Evolutionary conservation across 2,329 filamentous ascomycete genomes (phyloP).

Genomic region (Ophiostoma angusticollis): DNA sequence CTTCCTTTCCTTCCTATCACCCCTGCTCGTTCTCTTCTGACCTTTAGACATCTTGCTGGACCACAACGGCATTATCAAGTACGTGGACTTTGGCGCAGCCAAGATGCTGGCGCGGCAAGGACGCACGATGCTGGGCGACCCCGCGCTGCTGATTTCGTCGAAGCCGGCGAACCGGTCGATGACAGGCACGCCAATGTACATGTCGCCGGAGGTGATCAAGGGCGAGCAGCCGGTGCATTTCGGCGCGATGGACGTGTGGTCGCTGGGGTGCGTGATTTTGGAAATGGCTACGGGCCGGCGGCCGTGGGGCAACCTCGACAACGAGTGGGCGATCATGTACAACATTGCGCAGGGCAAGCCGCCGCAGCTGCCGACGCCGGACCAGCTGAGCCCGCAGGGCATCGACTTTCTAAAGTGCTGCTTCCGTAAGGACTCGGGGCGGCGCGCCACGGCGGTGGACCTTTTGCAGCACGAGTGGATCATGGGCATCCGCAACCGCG

Average conservation of each 20-base stretch:
- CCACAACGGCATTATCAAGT: slow-evolving; percentile 97
- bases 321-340: slow-evolving; percentile 99
- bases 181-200: slow-evolving; percentile 99
- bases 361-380: slow-evolving; percentile 65
- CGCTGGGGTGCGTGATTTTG: slow-evolving; percentile 86
- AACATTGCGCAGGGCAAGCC: slow-evolving; percentile 97
- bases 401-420: slow-evolving; percentile 82
- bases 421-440: slow-evolving; percentile 72
- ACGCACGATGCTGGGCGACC: slow-evolving; percentile 48
- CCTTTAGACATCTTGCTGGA: slow-evolving; percentile 76
- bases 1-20: neutral
- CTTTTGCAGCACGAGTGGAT: slow-evolving; percentile 91
- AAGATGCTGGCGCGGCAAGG: slow-evolving; percentile 94
- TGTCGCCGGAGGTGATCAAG: slow-evolving; percentile 97
- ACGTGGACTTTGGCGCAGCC: slow-evolving; percentile 94
- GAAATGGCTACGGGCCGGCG: slow-evolving; percentile 94
- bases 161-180: slow-evolving; percentile 67
- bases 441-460: slow-evolving; percentile 71
- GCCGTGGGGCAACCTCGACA: slow-evolving; percentile 91
- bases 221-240: slow-evolving; percentile 69
- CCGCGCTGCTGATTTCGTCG: neutral
- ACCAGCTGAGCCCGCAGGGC: slow-evolving; percentile 73
- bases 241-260: slow-evolving; percentile 91
- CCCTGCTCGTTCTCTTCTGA: slow-evolving; percentile 5
- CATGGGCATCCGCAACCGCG: slow-evolving; percentile 49